Base-by-base conservation (phyloP, 108 stramenopile species). In the Nannochloropsis salina region DNA sequence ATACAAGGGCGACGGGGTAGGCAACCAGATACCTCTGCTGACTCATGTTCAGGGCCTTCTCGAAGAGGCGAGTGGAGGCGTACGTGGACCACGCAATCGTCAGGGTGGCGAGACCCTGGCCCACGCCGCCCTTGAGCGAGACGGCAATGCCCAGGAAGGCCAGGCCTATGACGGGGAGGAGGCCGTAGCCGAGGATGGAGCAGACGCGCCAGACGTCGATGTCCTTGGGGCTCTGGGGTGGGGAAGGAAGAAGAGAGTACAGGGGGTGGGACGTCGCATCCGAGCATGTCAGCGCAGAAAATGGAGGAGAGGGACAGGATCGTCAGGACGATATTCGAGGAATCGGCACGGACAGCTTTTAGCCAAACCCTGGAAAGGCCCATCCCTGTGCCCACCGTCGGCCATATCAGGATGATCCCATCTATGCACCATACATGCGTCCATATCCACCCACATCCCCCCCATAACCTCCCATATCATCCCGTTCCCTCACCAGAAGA, bases 21-120 rank as follows among this genome's bases (percentile, higher is more conserved):
- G 96, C 97, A 84, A 99, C 94, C 85, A 99, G 92, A 91, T 94
- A 98, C 82, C 98, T 92, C 90, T 99, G 99, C 86, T 93, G 92
- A 83, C 95, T 91, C 94, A 99, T 93, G 21, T 87, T 89, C 45
- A 91, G 83, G 74, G 95, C 95, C 82, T 95, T 86, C 83, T 99
- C 99, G 85, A 98, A 93, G 86, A 99, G 89, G 45, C 98, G 93
- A 40, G 96, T 96, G 44, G 88, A 85, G 20, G 86, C 44, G 31
- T 88, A 86, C 11, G 86, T 86, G 83, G 96, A 95, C 97, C 97
- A 98, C n/a, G 85, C 84, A n/a, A 99, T 94, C 21, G 95, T 92
- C 44, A 95, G 82, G 8, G 93, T 81, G 9, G 93, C 94, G 85
- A 99, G 86, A 15, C 94, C 44, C 45, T 92, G 91, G 18, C 97